Base-by-base conservation (phyloP, 345 rosid genomes). In the Lumnitzera racemosa region DNA sequence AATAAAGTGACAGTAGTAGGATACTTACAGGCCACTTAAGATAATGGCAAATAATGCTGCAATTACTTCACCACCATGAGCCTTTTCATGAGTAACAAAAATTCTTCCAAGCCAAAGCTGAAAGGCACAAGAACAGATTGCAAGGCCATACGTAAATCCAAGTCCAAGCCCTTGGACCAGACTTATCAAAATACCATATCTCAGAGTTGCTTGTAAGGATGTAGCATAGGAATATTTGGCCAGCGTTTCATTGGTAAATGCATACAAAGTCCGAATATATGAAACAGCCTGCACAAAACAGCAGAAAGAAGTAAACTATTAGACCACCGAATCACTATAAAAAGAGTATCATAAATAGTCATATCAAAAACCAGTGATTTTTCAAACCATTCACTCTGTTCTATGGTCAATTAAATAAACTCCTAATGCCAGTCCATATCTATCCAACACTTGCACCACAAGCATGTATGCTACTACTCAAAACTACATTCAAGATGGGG, bases 161-260 rank as follows among this genome's bases (percentile, higher is more conserved):
- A 91, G 96, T 53, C 98, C 98, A 71, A 91, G 96, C 61, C 98
- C 98, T 91, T 91, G 98, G 68, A 91, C 98, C 64, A 89, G 96
- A 69, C 98, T 91, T 61, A 91, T 91, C 70, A 85, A 65, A 62
- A 91, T 84, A 61, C 98, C 98, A 67, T 89, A 91, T 80, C 95
- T 79, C 74, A 91, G 75, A 58, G 98, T 91, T 70, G 98, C 98
- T 85, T 91, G 98, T 20, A 91, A 76, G 53, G 98, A 89, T 66
- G 88, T 91, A 51, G 98, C 98, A 72, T 91, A 91, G 52, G 98
- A 91, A 79, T 91, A 87, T 75, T 91, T 91, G 61, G 98, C 98
- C 74, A 89, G 69, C 65, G 95, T 91, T 82, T 91, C 98, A 76
- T 91, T 91, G 47, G 99, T 94, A 77, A 94, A 94, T 56, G 97